Base-by-base conservation (phyloP, 805 yeast species). In the Sungouiella thailandica region DNA sequence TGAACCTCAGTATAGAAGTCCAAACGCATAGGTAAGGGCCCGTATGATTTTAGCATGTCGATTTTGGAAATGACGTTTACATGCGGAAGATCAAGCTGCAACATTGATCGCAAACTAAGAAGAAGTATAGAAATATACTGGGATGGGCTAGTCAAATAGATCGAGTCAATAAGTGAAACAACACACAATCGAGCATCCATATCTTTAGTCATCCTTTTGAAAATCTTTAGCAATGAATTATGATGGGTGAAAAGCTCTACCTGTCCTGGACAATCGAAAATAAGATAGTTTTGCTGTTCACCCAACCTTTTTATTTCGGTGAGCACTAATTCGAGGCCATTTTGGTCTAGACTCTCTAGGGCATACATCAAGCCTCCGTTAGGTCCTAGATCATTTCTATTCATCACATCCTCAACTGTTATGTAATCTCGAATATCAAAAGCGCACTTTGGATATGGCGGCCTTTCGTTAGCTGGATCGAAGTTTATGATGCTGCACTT, bases 261-360 rank as follows among this genome's bases (percentile, higher is more conserved):
- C 56, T 93, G 98, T 1, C 98, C 98, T 1, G 97, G 96, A 52
- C 95, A 85, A 57, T 87, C 96, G 60, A 87, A 84, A 4, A 87
- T 65, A 9, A 87, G 56, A 45, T 87, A 87, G 25, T 80, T 76
- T 10, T 52, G 49, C 12, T 73, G 68, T 23, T 64, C 54, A 4
- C 83, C 74, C 9, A 88, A 62, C 20, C 68, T 63, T 37, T 70
- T 66, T 20, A 90, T 64, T 51, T 73, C 76, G 7, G 64, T 61
- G 4, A 82, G 52, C 47, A 87, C 75, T 29, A 68, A 65, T 17
- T 81, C 83, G 31, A 54, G 40, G 4, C 55, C 59, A 4, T 40
- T 43, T 17, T 51, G 56, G 35, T 55, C 83, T 74, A 63, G 62
- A 53, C 53, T 67, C 50, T 93, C 97, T 54, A 89, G 64, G 2